A percentile compares a stretch with the other conserved stretches of the same genome.
These are phyloP conservation scores for Amanita pallidorosea DNA, from an alignment of 768 basidiomycete genomes.

Conservation along the genomic window DNA sequence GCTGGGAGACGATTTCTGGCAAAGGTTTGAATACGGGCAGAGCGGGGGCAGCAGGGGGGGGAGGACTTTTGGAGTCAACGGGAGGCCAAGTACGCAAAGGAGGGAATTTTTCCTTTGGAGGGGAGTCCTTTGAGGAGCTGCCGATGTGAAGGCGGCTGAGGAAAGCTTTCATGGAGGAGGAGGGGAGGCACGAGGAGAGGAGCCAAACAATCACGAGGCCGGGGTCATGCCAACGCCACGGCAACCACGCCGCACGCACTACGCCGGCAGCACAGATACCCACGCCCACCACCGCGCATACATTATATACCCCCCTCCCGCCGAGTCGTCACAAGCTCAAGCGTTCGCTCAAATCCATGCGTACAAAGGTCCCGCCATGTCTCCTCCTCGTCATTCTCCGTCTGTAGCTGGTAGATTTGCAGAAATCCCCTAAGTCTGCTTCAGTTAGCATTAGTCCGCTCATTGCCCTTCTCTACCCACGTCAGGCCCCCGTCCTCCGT, in stretches of 20 bases:
- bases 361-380: constrained; percentile 74
- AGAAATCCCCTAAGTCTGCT: constrained; percentile 68
- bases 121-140: constrained; percentile 47
- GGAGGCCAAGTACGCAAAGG: constrained; percentile 67
- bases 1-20: constrained; percentile 48
- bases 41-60: constrained; percentile 30
- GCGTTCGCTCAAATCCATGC: constrained; percentile 65
- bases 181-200: no score
- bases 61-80: constrained; percentile 19
- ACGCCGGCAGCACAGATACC: no score
- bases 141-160: constrained; percentile 66
- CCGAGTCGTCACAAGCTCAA: constrained; percentile 45
- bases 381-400: constrained; percentile 75
- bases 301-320: constrained; percentile 32
- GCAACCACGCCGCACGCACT: no score
- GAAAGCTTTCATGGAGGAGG: constrained; percentile 66
- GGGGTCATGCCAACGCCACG: no score
- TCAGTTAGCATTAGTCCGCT: not conserved
- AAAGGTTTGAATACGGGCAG: constrained; percentile 56
- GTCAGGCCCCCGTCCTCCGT: constrained; percentile 63
- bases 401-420: constrained; percentile 80
- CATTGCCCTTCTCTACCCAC: constrained; percentile 21
- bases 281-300: no score
- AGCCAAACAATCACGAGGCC: no score
- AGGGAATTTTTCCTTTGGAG: constrained; percentile 32